These are phyloP conservation scores for Lagenidium giganteum DNA, from an alignment of 352 stramenopile genomes.

Conservation along the genomic window DNA sequence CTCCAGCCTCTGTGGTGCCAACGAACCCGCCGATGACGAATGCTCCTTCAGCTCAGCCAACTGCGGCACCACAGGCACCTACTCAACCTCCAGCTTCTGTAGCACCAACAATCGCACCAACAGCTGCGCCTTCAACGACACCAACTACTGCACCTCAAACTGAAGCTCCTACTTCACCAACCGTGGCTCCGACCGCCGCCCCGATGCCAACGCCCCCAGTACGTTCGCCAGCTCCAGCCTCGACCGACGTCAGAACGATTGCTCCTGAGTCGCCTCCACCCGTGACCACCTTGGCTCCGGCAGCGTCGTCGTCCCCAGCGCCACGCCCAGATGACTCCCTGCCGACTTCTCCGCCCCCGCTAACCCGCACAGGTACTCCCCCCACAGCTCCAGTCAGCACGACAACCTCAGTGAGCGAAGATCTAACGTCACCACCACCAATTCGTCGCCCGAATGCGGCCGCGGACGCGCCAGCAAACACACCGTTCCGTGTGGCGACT, in stretches of 20 bases:
- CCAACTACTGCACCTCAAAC: not conserved
- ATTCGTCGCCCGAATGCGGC: conserved; percentile 3
- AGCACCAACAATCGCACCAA: conserved; percentile 1
- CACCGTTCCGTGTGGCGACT: conserved; percentile 8
- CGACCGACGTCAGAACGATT: not conserved
- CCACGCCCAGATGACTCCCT: not conserved
- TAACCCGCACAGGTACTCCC: not conserved
- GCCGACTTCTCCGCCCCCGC: not conserved
- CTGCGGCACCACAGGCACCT: not conserved
- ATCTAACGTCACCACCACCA: not conserved
- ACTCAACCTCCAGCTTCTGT: not conserved
- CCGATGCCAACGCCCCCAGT: not conserved
- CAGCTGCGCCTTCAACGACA: not conserved
- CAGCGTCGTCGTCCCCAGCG: not conserved
- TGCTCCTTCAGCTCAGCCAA: not conserved
- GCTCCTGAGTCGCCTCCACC: conserved; percentile 8
- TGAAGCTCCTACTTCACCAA: not conserved
- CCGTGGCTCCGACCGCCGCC: not conserved
- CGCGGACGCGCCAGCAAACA: conserved; percentile 5
- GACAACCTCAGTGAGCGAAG: not conserved
- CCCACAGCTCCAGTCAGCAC: conserved; percentile 1
- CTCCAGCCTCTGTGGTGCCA: not conserved
- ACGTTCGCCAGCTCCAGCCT: not conserved
- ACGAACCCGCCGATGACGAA: conserved; percentile 1
- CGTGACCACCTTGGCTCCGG: not conserved